phyloP scores from a whole-genome alignment of 139 green algal genomes.

The Astrephomene gubernaculifera region DNA sequence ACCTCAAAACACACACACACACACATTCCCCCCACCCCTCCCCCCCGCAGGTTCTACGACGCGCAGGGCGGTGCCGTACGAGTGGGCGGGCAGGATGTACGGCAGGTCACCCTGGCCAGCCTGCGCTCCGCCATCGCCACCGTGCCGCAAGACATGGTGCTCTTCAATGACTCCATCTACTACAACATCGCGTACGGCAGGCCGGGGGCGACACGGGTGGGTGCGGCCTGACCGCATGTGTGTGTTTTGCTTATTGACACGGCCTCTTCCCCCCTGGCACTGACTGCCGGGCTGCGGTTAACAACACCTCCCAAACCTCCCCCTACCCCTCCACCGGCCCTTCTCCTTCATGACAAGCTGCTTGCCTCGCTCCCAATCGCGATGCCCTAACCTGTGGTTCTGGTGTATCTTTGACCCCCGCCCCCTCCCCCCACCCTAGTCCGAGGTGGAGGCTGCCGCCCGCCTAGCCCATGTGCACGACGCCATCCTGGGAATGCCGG shows the following conservation, averaged over 20 bases:
- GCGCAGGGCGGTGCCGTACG: conserved; percentile 71
- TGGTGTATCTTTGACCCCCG: neutral
- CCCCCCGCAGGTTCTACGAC: conserved; percentile 85
- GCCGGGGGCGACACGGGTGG: conserved; percentile 68
- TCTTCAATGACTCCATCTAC: conserved; percentile 97
- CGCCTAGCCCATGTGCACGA: conserved; percentile 87
- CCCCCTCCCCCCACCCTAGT: neutral
- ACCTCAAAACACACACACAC: too few relatives aligned
- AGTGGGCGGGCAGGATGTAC: conserved; percentile 77
- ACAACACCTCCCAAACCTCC: too few relatives aligned
- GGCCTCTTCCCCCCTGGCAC: too few relatives aligned
- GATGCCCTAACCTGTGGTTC: too few relatives aligned
- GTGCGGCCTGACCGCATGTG: too few relatives aligned
- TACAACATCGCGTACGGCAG: conserved; percentile 93
- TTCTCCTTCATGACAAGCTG: too few relatives aligned
- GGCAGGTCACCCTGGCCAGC: conserved; percentile 61
- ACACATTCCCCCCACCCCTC: too few relatives aligned
- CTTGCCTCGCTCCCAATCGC: too few relatives aligned
- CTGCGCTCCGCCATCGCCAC: conserved; percentile 68
- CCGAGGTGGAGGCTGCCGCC: conserved; percentile 68
- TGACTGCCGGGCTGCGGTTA: too few relatives aligned
- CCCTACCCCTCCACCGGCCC: too few relatives aligned
- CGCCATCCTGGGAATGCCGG: conserved; percentile 87
- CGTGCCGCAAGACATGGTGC: conserved; percentile 86
- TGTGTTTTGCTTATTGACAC: too few relatives aligned